Evolutionary conservation across 106 monocot genomes (phyloP).

Genomic region (Acanthochlamys bracteata): DNA sequence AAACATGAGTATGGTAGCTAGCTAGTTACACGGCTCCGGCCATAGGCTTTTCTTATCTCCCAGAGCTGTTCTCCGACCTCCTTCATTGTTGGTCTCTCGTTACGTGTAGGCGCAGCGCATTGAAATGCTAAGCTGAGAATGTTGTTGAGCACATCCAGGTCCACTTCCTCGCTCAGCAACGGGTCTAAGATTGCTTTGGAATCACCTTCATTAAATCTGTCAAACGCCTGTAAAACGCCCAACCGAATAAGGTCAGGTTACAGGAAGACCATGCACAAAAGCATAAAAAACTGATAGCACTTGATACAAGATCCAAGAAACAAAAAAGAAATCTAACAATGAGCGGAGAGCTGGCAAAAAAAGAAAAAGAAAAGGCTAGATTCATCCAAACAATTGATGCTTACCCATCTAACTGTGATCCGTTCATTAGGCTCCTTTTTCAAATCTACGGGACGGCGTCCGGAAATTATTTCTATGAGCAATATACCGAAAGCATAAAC

Average conservation of each 20-base stretch:
- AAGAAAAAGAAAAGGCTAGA: too few relatives aligned
- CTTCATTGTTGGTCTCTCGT: conserved; percentile 66
- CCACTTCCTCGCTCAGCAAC: conserved; percentile 36
- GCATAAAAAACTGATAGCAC: too few relatives aligned
- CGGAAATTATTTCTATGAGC: conserved; percentile 75
- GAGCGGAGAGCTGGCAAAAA: too few relatives aligned
- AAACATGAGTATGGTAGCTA: not conserved
- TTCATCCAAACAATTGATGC: not conserved
- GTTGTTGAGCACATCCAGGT: conserved; percentile 33
- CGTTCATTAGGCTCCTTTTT: conserved; percentile 45
- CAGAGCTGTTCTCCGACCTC: conserved; percentile 62
- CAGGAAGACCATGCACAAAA: too few relatives aligned
- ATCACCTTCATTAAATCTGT: conserved; percentile 47
- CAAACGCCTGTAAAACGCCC: conserved; percentile 49
- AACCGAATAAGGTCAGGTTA: too few relatives aligned
- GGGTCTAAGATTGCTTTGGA: conserved; percentile 20
- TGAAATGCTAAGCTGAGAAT: conserved; percentile 64
- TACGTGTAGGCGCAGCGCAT: conserved; percentile 65
- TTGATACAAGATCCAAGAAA: too few relatives aligned
- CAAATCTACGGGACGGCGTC: conserved; percentile 67
- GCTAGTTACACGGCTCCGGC: conserved; percentile 15
- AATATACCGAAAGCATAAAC: conserved; percentile 82
- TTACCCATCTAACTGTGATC: conserved; percentile 83
- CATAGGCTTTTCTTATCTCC: conserved; percentile 75
- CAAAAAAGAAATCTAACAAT: too few relatives aligned